Percentiles rank a stretch among this genome's conserved stretches.
Evolutionary conservation across 2,329 filamentous ascomycete species (phyloP).

Genomic region (Fusarium tuaranense): DNA sequence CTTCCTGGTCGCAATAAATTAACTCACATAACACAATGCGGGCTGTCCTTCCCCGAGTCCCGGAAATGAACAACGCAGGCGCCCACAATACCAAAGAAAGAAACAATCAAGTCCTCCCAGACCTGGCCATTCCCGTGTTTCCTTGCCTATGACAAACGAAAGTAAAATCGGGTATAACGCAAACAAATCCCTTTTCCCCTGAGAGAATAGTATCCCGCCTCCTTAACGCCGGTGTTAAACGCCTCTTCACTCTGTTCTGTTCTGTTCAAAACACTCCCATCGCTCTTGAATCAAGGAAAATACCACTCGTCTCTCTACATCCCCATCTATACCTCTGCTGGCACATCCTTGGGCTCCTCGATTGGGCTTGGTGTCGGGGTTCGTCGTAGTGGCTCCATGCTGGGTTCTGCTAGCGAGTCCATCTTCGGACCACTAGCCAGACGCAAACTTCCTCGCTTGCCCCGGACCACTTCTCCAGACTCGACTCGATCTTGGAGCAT

Average conservation of each 20-base stretch:
- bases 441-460: slow-evolving; percentile 74
- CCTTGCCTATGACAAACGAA: slow-evolving; percentile 41
- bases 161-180: slow-evolving; percentile 49
- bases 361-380: slow-evolving; percentile 48
- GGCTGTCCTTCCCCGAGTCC: slow-evolving; percentile 29
- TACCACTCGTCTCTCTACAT: background rate
- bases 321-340: slow-evolving; percentile 29
- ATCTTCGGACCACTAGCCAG: slow-evolving; percentile 61
- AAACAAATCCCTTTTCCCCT: slow-evolving; percentile 38
- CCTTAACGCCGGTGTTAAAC: slow-evolving; percentile 36
- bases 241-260: slow-evolving; percentile 16
- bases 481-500: slow-evolving; percentile 95
- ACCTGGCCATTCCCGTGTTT: slow-evolving; percentile 25
- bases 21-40: slow-evolving; percentile 36
- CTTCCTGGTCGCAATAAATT: slow-evolving; percentile 28
- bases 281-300: slow-evolving; percentile 15
- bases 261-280: slow-evolving; percentile 10
- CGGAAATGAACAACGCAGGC: slow-evolving; percentile 33
- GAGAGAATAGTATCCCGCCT: slow-evolving; percentile 23
- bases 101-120: slow-evolving; percentile 29
- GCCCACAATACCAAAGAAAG: slow-evolving; percentile 29
- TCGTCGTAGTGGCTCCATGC: slow-evolving; percentile 55
- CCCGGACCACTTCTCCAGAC: slow-evolving; percentile 76
- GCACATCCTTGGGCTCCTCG: slow-evolving; percentile 39
- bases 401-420: slow-evolving; percentile 50